These are phyloP conservation scores for Polygonum aviculare DNA, from an alignment of 148 eudicot species.

Conservation along the genomic window DNA sequence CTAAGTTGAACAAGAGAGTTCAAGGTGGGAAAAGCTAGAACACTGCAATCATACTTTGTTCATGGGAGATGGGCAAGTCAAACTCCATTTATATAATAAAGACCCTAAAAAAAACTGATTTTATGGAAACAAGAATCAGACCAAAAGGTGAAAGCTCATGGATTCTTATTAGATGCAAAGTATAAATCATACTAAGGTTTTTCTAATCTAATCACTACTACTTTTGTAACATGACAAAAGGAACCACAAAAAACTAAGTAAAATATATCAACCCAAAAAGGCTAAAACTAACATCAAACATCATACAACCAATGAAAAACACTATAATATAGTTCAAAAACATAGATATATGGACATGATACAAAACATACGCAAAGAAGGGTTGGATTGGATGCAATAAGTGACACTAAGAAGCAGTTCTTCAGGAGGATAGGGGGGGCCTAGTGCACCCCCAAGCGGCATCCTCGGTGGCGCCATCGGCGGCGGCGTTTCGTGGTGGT, in stretches of 20 bases:
- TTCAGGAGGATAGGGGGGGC: slow-evolving; percentile 48
- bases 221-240: neutral
- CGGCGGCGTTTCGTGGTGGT: slow-evolving; percentile 16
- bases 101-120: neutral
- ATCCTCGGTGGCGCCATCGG: slow-evolving; percentile 26
- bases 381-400: slow-evolving; percentile 96
- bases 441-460: slow-evolving; percentile 71
- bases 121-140: neutral
- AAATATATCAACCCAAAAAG: too few relatives aligned
- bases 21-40: too few relatives aligned
- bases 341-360: neutral
- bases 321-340: neutral
- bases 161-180: neutral
- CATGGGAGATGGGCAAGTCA: slow-evolving; percentile 4
- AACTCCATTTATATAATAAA: neutral
- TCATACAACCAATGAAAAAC: neutral
- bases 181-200: neutral
- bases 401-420: slow-evolving; percentile 68
- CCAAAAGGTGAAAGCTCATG: neutral
- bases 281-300: neutral
- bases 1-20: neutral
- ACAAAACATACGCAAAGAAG: slow-evolving; percentile 54
- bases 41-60: neutral
- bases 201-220: neutral
- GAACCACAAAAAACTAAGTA: neutral